Conservation (phyloP, 306 rosid species). For the Ormosia semicastrata region DNA sequence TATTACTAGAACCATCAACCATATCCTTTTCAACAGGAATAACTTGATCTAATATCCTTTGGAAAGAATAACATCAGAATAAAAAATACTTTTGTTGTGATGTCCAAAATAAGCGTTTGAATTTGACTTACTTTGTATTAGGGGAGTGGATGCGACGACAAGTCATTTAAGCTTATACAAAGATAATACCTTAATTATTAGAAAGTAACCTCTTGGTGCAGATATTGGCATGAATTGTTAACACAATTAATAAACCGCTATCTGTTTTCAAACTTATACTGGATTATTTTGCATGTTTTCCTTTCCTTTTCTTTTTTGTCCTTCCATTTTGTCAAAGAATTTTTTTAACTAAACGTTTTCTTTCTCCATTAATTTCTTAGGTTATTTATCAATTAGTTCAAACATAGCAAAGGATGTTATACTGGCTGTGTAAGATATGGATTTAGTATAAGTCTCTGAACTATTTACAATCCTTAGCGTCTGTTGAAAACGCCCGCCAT, state of each 20-base stretch:
- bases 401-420: neutral
- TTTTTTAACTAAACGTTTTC: neutral
- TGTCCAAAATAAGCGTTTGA: conserved; percentile 22
- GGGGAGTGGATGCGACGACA: neutral
- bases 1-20: conserved; percentile 24
- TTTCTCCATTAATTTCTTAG: neutral
- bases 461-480: neutral
- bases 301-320: neutral
- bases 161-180: neutral
- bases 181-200: conserved; percentile 6
- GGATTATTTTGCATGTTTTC: neutral
- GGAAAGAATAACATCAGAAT: conserved; percentile 26
- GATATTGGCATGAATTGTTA: neutral
- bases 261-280: neutral
- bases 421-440: neutral
- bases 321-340: neutral
- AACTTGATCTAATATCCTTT: conserved; percentile 9
- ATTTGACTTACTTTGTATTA: conserved; percentile 27
- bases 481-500: neutral
- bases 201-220: neutral
- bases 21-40: conserved; percentile 39
- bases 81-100: conserved; percentile 29
- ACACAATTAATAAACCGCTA: neutral
- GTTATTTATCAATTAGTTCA: neutral
- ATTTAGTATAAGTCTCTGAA: neutral